Conservation (phyloP, 345 rosid species). For the Pistacia vera region DNA sequence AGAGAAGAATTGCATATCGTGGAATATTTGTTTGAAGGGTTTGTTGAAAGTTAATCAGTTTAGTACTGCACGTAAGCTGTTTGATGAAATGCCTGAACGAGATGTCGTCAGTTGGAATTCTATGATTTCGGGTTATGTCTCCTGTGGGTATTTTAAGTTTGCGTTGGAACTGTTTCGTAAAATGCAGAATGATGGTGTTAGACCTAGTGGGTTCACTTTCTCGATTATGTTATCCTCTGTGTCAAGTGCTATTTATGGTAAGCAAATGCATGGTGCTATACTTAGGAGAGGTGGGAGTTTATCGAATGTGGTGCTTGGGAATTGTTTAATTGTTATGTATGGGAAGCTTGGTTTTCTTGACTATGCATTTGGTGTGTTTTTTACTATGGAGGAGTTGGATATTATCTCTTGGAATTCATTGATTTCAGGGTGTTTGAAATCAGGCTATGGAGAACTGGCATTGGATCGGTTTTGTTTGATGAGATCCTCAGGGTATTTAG, state of each 20-base stretch:
- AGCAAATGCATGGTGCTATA: slow-evolving; percentile 63
- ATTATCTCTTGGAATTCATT: slow-evolving; percentile 72
- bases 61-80: slow-evolving; percentile 37
- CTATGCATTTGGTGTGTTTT: slow-evolving; percentile 55
- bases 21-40: slow-evolving; percentile 67
- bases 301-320: slow-evolving; percentile 59
- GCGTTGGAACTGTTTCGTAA: slow-evolving; percentile 46
- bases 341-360: slow-evolving; percentile 53
- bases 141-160: slow-evolving; percentile 35
- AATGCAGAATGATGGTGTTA: slow-evolving; percentile 49
- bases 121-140: slow-evolving; percentile 55
- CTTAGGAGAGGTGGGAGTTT: slow-evolving; percentile 44
- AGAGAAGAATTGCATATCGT: slow-evolving; percentile 51
- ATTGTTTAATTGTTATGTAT: slow-evolving; percentile 73
- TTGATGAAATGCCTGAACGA: slow-evolving; percentile 68
- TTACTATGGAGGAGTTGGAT: slow-evolving; percentile 54
- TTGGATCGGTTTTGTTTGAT: slow-evolving; percentile 47
- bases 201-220: slow-evolving; percentile 56
- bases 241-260: slow-evolving; percentile 46
- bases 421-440: slow-evolving; percentile 48
- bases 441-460: slow-evolving; percentile 47
- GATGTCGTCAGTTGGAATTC: slow-evolving; percentile 80
- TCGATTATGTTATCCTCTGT: slow-evolving; percentile 57
- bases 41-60: slow-evolving; percentile 30
- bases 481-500: slow-evolving; percentile 46